Evolutionary conservation across 2,329 filamentous ascomycete species (phyloP).

Genomic region (Fusarium nanum): DNA sequence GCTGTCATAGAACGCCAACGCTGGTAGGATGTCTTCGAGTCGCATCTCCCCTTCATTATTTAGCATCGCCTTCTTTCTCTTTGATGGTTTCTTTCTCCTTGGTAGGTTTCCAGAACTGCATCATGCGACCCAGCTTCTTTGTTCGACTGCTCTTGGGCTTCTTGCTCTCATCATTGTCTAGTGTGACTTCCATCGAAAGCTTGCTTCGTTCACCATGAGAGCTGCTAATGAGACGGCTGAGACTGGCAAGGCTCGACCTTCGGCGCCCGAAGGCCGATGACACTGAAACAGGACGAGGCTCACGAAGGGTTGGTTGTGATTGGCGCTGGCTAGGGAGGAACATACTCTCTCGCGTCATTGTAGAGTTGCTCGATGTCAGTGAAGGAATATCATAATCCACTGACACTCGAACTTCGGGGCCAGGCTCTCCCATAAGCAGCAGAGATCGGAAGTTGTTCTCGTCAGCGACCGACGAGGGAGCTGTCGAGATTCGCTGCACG

Average conservation of each 20-base stretch:
- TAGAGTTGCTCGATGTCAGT: conserved; percentile 79
- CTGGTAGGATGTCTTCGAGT: conserved; percentile 20
- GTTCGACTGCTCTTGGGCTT: conserved; percentile 71
- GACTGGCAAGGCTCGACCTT: conserved; percentile 79
- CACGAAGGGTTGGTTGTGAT: conserved; percentile 60
- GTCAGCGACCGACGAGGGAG: conserved; percentile 78
- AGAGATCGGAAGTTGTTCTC: conserved; percentile 77
- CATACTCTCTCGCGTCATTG: conserved; percentile 76
- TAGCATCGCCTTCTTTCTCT: conserved; percentile 53
- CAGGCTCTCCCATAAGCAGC: conserved; percentile 75
- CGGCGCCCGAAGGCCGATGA: conserved; percentile 75
- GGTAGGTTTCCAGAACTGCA: conserved; percentile 81
- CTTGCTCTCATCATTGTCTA: conserved; percentile 65
- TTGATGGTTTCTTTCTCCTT: conserved; percentile 65
- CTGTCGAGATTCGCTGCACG: conserved; percentile 77
- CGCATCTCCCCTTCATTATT: conserved; percentile 31
- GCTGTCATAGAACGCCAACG: conserved; percentile 35
- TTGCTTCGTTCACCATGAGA: conserved; percentile 81
- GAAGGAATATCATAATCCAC: conserved; percentile 78
- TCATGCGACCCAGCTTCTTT: conserved; percentile 77
- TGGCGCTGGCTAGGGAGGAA: conserved; percentile 60
- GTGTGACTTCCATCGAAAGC: conserved; percentile 73
- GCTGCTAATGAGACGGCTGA: conserved; percentile 80
- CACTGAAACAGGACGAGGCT: conserved; percentile 71
- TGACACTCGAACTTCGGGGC: conserved; percentile 77